phyloP scores from a whole-genome alignment of 768 basidiomycete genomes.

The Lentinula edodes region DNA sequence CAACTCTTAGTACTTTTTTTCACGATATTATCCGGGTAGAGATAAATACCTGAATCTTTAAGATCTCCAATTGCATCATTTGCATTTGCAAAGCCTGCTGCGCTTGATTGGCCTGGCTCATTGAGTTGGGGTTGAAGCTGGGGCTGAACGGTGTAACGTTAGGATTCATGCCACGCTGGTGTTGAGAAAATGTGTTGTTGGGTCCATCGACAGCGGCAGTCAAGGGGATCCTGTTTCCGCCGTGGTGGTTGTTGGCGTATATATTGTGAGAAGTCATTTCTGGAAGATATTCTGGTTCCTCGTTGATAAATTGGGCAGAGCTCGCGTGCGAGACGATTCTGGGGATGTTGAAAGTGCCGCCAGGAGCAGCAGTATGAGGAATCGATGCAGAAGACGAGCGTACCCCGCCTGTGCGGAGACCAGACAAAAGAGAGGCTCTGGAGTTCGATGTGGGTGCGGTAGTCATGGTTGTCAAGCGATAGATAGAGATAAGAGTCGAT shows the following conservation, averaged over 20 bases:
- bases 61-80: constrained; percentile 79
- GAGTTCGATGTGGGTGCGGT: constrained; percentile 40
- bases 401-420: constrained; percentile 87
- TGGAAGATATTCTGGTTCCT: constrained; percentile 55
- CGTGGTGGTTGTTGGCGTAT: constrained; percentile 38
- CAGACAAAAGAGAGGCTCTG: constrained; percentile 82
- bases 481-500: constrained; percentile 11
- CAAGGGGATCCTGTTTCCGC: constrained; percentile 45
- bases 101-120: constrained; percentile 39
- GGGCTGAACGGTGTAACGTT: constrained; percentile 52
- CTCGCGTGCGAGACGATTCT: constrained; percentile 46
- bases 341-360: constrained; percentile 58
- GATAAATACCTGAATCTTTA: constrained; percentile 67
- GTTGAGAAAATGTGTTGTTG: constrained; percentile 63
- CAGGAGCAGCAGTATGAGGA: constrained; percentile 67
- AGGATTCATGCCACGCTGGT: constrained; percentile 50
- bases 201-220: constrained; percentile 69
- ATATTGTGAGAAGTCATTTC: constrained; percentile 50
- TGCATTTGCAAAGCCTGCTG: constrained; percentile 77
- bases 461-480: constrained; percentile 31
- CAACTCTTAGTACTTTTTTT: constrained; percentile 8
- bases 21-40: not conserved
- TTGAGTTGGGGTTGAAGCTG: constrained; percentile 37
- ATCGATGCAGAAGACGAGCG: constrained; percentile 60
- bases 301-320: constrained; percentile 37